phyloP scores from a whole-genome alignment of 2,329 filamentous ascomycete genomes.

The Massarina eburnea region DNA sequence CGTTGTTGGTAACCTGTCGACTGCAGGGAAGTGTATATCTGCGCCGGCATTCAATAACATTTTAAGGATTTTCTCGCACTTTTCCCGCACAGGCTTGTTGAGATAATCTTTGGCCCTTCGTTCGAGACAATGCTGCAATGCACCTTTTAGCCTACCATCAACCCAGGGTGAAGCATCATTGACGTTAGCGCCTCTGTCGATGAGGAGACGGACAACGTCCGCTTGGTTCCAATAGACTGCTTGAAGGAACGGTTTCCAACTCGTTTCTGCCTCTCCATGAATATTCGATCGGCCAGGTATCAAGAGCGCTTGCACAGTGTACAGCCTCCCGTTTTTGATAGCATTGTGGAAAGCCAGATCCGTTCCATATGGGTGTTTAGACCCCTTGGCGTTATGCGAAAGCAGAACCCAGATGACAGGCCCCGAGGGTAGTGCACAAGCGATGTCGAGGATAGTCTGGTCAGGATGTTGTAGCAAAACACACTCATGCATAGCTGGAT shows the following conservation, averaged over 20 bases:
- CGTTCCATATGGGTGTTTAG: constrained; percentile 33
- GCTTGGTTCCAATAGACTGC: constrained; percentile 36
- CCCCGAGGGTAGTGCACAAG: constrained; percentile 31
- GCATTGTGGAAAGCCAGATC: constrained; percentile 40
- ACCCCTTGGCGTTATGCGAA: constrained; percentile 30
- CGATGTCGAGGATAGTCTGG: constrained; percentile 37
- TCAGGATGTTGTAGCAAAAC: constrained; percentile 32
- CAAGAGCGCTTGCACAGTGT: constrained; percentile 32
- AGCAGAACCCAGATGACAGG: constrained; percentile 30
- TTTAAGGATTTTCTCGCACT: constrained; percentile 27
- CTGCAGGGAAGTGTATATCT: constrained; percentile 22
- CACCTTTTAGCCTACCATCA: constrained; percentile 17
- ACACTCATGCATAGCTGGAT: constrained; percentile 27
- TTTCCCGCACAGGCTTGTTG: constrained; percentile 13
- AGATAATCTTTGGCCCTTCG: constrained; percentile 22
- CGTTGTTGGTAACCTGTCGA: constrained; percentile 13
- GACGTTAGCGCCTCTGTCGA: constrained; percentile 30
- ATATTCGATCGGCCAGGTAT: constrained; percentile 24
- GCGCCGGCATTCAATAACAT: constrained; percentile 35
- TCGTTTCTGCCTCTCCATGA: constrained; percentile 25
- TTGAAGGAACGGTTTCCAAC: constrained; percentile 35
- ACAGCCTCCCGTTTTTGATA: constrained; percentile 35
- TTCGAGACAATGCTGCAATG: constrained; percentile 31
- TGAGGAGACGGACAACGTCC: constrained; percentile 30
- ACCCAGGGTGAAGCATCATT: constrained; percentile 19